Evolutionary conservation across 208 protist genomes (phyloP).

Genomic region (Wallacemonas sp.): DNA sequence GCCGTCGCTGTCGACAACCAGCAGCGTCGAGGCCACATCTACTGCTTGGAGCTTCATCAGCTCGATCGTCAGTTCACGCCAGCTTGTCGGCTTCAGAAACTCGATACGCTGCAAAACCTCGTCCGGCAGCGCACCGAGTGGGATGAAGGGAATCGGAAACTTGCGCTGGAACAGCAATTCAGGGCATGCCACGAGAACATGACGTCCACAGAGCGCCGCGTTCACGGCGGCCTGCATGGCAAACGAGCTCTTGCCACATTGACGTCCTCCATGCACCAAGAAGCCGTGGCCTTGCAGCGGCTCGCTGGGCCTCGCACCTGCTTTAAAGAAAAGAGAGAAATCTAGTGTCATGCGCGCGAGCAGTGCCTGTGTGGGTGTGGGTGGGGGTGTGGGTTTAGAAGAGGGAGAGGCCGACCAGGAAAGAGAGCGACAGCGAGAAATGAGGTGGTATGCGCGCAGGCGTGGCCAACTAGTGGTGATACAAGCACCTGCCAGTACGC

Average conservation of each 20-base stretch:
- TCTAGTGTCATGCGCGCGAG: no score
- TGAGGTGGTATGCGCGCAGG: no score
- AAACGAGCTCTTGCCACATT: conserved; percentile 61
- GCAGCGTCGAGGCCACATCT: conserved; percentile 30
- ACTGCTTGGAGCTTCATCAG: conserved; percentile 30
- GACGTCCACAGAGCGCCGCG: conserved; percentile 24
- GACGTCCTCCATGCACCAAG: conserved; percentile 45
- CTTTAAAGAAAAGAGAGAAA: conserved; percentile 31
- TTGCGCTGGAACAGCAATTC: conserved; percentile 51
- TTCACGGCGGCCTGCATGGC: conserved; percentile 71
- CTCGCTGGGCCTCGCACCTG: conserved; percentile 15
- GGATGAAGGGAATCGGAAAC: conserved; percentile 60
- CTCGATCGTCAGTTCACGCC: conserved; percentile 32
- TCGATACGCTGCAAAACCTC: conserved; percentile 45
- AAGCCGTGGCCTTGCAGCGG: conserved; percentile 43
- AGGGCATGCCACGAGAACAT: conserved; percentile 51
- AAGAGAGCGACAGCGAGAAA: no score
- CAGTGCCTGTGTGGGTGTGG: no score
- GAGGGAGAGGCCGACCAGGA: no score
- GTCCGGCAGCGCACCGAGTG: conserved; percentile 35
- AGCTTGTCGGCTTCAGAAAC: conserved; percentile 53
- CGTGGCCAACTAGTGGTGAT: no score
- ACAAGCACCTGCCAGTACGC: no score
- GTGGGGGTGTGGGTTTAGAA: no score
- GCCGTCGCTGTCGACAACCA: conserved; percentile 64